Base-by-base conservation (phyloP, 164 flowering plant genomes). In the Amborella trichopoda region DNA sequence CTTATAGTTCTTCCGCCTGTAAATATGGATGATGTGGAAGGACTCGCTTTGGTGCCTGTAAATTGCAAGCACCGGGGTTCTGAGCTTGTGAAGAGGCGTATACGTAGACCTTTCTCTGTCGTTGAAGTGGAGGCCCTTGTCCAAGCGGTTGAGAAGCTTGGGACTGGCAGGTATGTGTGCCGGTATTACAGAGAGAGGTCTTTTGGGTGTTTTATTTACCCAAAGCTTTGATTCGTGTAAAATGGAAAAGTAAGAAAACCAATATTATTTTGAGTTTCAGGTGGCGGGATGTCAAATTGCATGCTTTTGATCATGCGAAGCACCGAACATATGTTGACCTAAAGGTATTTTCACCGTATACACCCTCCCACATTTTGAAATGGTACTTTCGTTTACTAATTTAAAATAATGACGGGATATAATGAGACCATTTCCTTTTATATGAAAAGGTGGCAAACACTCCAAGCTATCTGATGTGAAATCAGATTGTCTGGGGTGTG, bases 251-350 rank as follows among this genome's bases (percentile, higher is more conserved):
- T n/a, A n/a, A n/a, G n/a, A n/a, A n/a, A n/a, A n/a, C n/a, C n/a
- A n/a, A n/a, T n/a, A n/a, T n/a, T n/a, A n/a, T n/a, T n/a, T n/a
- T n/a, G n/a, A 9, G 6, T 38, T 38, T 6, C 70, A 87, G 96
- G 62, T 87, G 96, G 96, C 85, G 96, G 28, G 96, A 83, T 68
- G 95, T 86, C 26, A 86, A 93, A 56, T 36, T 85, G 40, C 75
- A 81, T 50, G 73, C 97, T 24, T 93, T 93, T 67, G 97, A 93
- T 44, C 50, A 79, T 67, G 95, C 95, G 27, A 78, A 85, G 49
- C 99, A 93, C 64, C 73, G 99, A 33, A 93, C 99, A 26, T 93
- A 93, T 62, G 99, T 93, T 46, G 99, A 93, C 67, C 70, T 88
- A 70, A 93, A 93, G 96, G 99, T 93, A 66, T 19, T 38, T 16